Base-by-base conservation (phyloP, 495 filamentous ascomycete genomes). In the Aspergillus olivimuriae region DNA sequence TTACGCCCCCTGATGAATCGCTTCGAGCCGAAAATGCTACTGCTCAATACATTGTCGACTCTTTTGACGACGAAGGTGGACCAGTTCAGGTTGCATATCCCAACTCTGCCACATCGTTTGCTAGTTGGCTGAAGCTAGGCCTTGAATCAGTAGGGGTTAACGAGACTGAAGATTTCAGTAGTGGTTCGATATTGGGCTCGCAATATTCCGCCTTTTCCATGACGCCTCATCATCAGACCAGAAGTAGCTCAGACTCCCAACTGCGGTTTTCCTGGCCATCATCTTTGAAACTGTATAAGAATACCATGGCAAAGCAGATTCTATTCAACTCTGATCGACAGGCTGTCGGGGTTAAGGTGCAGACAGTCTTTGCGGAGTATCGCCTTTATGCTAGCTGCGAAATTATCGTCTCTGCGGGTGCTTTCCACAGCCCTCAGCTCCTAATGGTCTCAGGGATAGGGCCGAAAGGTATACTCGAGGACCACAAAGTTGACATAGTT, bases 351-450 rank as follows among this genome's bases (percentile, higher is more conserved):
- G 49, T 60, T 0, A 34, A 53, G 14, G 41, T 57, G 4, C 37
- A 15, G 43, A 44, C 45, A 0, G 17, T n/a, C 0, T 19, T 37
- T 48, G n/a, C 47, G 10, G 33, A 35, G 6, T 75, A 70, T 45
- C 60, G 39, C 0, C 43, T 76, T 3, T 44, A 32, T 0, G 75
- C 77, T 0, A 56, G 34, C 0, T 68, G 66, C 37, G 77, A 80
- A 46, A 70, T 82, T 34, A 76, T 81, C 23, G 14, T 82, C 0
- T 74, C 76, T 3, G 74, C 75, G 2, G 78, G 78, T 7, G 66
- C 47, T 6, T 67, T 78, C 39, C 61, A 70, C 4, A 67, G 65
- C 14, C 75, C 76, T 1, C 73, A 76, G 44, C 44, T 80, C 7
- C 53, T 79, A 12, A 71, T 76, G 55, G 58, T 76, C n/a, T 77